phyloP scores from a whole-genome alignment of 371 early-diverging fungal genomes.

The Mortierella sp. region DNA sequence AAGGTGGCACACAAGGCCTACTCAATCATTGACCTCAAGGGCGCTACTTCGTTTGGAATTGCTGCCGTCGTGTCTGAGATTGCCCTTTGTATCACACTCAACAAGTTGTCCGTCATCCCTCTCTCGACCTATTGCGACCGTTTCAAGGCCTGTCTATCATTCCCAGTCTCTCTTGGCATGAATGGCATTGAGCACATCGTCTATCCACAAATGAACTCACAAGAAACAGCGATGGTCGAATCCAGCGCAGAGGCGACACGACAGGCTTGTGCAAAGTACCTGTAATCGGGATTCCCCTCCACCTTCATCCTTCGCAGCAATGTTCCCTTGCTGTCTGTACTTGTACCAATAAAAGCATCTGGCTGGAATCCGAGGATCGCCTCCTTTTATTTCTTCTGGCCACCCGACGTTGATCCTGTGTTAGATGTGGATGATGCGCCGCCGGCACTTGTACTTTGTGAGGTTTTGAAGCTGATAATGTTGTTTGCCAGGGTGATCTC shows the following conservation, averaged over 20 bases:
- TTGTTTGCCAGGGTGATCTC: conserved; percentile 65
- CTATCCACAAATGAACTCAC: conserved; percentile 66
- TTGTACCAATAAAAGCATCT: too few relatives aligned
- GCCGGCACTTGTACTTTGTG: conserved; percentile 35
- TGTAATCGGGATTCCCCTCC: not conserved
- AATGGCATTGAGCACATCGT: conserved; percentile 75
- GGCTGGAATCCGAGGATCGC: too few relatives aligned
- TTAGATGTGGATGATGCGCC: conserved; percentile 2
- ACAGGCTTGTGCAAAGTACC: conserved; percentile 31
- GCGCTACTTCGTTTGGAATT: conserved; percentile 90
- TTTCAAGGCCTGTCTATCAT: conserved; percentile 71
- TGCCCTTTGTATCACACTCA: conserved; percentile 75
- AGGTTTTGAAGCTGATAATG: conserved; percentile 72
- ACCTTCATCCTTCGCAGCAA: not conserved
- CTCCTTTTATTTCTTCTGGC: conserved; percentile 18
- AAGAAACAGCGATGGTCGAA: conserved; percentile 58
- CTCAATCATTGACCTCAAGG: conserved; percentile 87
- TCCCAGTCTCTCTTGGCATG: conserved; percentile 79
- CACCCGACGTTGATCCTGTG: conserved; percentile 3
- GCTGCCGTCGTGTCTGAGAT: conserved; percentile 82
- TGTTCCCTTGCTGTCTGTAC: not conserved
- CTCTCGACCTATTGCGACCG: conserved; percentile 72
- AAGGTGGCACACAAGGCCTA: conserved; percentile 80
- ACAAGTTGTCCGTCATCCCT: conserved; percentile 69
- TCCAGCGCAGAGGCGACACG: conserved; percentile 37